These are phyloP conservation scores for Serpula lacrymans DNA, from an alignment of 768 basidiomycete genomes.

Conservation along the genomic window DNA sequence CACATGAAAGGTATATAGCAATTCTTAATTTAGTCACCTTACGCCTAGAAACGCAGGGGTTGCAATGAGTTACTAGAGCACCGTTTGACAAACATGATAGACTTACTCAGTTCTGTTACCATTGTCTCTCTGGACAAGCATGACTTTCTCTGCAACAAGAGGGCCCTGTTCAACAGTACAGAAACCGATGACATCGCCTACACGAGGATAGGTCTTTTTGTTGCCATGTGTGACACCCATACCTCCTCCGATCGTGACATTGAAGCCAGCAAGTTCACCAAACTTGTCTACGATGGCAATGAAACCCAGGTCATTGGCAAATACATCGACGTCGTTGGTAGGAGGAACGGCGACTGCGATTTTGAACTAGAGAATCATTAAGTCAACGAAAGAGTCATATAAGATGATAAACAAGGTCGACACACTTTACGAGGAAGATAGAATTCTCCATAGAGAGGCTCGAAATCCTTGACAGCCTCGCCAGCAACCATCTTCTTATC, in stretches of 20 bases:
- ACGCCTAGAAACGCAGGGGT: constrained; percentile 41
- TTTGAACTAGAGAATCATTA: constrained; percentile 70
- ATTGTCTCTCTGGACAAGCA: constrained; percentile 92
- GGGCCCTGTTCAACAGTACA: constrained; percentile 84
- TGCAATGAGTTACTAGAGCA: constrained; percentile 3
- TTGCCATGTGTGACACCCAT: constrained; percentile 99
- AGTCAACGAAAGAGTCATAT: constrained; percentile 2
- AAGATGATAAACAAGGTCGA: constrained; percentile 6
- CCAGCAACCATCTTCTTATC: constrained; percentile 97
- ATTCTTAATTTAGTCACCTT: constrained; percentile 39
- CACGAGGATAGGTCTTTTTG: constrained; percentile 97
- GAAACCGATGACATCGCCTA: constrained; percentile 88
- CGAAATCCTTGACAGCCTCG: constrained; percentile 89
- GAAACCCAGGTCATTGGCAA: constrained; percentile 94
- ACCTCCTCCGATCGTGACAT: constrained; percentile 91
- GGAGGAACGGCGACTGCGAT: constrained; percentile 95
- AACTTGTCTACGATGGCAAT: constrained; percentile 83
- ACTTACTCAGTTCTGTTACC: constrained; percentile 92
- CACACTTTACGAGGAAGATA: constrained; percentile 93
- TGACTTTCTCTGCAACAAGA: constrained; percentile 86
- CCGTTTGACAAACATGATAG: background rate
- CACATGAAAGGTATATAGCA: constrained; percentile 1
- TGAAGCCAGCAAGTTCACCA: constrained; percentile 86
- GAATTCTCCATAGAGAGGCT: constrained; percentile 97
- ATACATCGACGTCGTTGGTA: constrained; percentile 94